Percentiles rank a stretch among this genome's conserved stretches.
These are phyloP conservation scores for Psilocybe mexicana DNA, from an alignment of 1,284 basidiomycete species.

Conservation along the genomic window DNA sequence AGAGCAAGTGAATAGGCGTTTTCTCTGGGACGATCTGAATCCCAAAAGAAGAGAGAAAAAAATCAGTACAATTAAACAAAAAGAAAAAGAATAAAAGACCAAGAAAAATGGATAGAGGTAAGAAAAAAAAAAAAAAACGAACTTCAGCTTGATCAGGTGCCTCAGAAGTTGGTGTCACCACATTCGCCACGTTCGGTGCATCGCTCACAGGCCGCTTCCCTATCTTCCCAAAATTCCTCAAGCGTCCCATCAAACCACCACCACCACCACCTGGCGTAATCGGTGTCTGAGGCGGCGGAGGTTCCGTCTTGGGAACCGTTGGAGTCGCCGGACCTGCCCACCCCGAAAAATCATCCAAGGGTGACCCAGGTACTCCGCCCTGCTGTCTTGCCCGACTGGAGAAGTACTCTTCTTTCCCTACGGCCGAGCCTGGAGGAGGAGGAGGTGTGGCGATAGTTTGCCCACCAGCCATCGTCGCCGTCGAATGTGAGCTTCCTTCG, in stretches of 20 bases:
- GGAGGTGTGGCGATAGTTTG: conserved; percentile 1
- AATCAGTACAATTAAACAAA: neutral
- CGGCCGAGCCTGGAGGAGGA: conserved; percentile 12
- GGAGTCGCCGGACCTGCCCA: conserved; percentile 43
- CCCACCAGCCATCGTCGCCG: conserved; percentile 1
- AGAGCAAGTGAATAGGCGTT: conserved; percentile 63
- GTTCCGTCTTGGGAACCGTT: conserved; percentile 29
- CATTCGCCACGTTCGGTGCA: conserved; percentile 25
- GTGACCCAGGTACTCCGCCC: conserved; percentile 25
- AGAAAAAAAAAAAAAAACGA: conserved; percentile 6
- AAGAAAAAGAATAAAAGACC: conserved; percentile 21
- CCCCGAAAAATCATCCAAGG: conserved; percentile 54
- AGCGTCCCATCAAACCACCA: conserved; percentile 64
- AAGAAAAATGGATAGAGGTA: too few species aligned
- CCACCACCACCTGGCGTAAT: conserved; percentile 53
- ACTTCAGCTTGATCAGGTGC: conserved; percentile 32
- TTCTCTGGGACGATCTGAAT: conserved; percentile 32
- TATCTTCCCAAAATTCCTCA: conserved; percentile 70
- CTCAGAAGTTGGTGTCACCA: conserved; percentile 27
- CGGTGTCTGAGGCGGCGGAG: conserved; percentile 40
- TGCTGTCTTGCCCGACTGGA: conserved; percentile 44
- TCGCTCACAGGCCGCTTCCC: conserved; percentile 50
- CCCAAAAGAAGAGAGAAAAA: neutral
- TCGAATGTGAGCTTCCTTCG: conserved; percentile 18
- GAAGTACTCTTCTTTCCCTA: conserved; percentile 52